Conservation (phyloP, 129 eudicot genomes). For the Rutidosis leptorrhynchoides region DNA sequence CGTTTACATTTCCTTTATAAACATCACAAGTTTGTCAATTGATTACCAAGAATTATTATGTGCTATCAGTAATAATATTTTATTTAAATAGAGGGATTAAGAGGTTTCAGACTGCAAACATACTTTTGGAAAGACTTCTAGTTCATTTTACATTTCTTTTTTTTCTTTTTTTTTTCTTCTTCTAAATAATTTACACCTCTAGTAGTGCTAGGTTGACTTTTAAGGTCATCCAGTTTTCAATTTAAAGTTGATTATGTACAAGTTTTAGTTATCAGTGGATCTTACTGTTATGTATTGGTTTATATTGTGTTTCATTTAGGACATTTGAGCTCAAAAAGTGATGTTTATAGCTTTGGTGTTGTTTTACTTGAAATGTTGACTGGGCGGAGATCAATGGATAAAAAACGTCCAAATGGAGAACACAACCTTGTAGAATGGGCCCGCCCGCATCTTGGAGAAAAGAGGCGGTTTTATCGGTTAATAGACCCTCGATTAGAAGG, state of each 20-base stretch:
- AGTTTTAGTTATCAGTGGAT: background rate
- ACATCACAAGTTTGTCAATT: background rate
- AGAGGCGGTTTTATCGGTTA: conserved; percentile 45
- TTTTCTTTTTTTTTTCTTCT: too few species aligned
- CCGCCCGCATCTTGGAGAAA: conserved; percentile 51
- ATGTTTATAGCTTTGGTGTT: conserved; percentile 63
- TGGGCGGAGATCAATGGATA: conserved; percentile 66
- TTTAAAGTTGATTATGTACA: conserved; percentile 25
- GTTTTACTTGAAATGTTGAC: conserved; percentile 59
- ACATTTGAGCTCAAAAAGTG: conserved; percentile 54
- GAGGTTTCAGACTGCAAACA: background rate
- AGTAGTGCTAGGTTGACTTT: background rate
- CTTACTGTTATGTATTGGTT: conserved; percentile 19
- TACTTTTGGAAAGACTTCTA: background rate
- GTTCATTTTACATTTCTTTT: too few species aligned
- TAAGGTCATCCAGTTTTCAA: background rate
- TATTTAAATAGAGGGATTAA: background rate
- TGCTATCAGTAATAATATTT: too few species aligned
- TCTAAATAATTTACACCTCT: background rate
- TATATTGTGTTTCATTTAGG: conserved; percentile 30
- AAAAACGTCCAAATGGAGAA: conserved; percentile 57
- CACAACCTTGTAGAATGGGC: conserved; percentile 72
- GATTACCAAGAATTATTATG: background rate
- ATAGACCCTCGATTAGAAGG: conserved; percentile 61
- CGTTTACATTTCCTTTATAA: background rate